Evolutionary conservation across 257 asterid species (phyloP).

Genomic region (Rubia yunnanensis): DNA sequence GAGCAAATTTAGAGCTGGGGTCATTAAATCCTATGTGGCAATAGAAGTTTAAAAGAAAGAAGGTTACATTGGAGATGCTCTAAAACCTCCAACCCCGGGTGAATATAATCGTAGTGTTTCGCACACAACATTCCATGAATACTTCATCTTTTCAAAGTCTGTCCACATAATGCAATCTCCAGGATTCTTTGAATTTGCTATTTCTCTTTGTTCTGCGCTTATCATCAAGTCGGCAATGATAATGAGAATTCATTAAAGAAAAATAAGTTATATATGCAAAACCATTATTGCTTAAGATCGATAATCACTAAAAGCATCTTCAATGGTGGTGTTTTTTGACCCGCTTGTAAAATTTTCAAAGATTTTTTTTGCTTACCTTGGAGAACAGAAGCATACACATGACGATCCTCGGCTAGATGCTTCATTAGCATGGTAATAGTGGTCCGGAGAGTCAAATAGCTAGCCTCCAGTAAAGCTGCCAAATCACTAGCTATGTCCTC

Average conservation of each 20-base stretch:
- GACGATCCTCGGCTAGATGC: conserved; percentile 8
- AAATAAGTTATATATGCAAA: too few species aligned
- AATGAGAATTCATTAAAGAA: neutral
- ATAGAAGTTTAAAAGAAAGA: too few species aligned
- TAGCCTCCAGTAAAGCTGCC: conserved; percentile 12
- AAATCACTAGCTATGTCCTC: conserved; percentile 14
- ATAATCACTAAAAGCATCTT: too few species aligned
- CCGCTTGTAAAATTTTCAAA: too few species aligned
- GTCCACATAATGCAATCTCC: neutral
- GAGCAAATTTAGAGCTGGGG: too few species aligned
- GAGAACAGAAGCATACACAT: conserved; percentile 6
- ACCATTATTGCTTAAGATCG: too few species aligned
- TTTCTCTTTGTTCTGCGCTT: neutral
- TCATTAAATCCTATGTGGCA: too few species aligned
- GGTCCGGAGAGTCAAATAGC: conserved; percentile 7
- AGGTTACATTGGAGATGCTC: too few species aligned
- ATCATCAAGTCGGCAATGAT: neutral
- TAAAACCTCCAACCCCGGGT: neutral
- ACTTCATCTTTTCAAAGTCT: conserved; percentile 5
- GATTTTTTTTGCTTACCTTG: too few species aligned
- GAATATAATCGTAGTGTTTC: neutral
- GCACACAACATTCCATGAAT: neutral
- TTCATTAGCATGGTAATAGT: conserved; percentile 7
- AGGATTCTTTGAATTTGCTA: neutral
- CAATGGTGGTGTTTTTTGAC: too few species aligned